Base-by-base conservation (phyloP, 2,329 filamentous ascomycete genomes). In the Penicillium sp. region DNA sequence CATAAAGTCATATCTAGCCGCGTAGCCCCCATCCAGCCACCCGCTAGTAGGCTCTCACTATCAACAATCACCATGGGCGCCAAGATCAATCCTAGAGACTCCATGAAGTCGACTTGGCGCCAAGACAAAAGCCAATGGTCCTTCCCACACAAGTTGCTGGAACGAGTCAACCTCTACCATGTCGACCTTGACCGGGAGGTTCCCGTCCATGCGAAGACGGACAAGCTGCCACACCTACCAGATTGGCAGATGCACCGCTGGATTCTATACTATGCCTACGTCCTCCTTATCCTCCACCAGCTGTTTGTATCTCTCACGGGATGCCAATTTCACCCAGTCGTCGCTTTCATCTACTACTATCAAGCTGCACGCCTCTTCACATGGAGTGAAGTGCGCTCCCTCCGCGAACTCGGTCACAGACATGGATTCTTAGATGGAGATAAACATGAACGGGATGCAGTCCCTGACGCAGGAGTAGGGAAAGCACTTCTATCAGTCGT, bases 121-220 rank as follows among this genome's bases (percentile, higher is more conserved):
- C 61, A 56, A 24, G 62, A 53, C 16, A 59, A 62, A 48, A 64
- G 62, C 45, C 59, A 66, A 51, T 70, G 68, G 68, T 67, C 43
- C 16, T 33, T 62, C 48, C 52, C 61, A 48, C 68, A 70, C 58
- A 61, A 60, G 55, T 47, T 63, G 19, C 51, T 70, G 2, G 64
- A 70, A 13, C 31, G 55, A 19, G 56, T 68, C 21, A 67, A 70
- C 33, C 62, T 58, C 43, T 59, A 70, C 43, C 67, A 61, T 21
- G 56, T 63, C 44, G 60, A 64, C 14, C 55, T 65, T 26, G 55
- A 64, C 49, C 60, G 64, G 45, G 62, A 67, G 45, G 50, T 70
- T 13, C 78, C 77, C 0, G 68, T 76, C 2, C 74, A 77, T 60
- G 44, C 63, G 13, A 80, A 80, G 62, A 67, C 67, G 1, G 77